Percentiles rank a stretch among this genome's conserved stretches.
Evolutionary conservation across 2,329 filamentous ascomycete species (phyloP).

Genomic region (Fusarium algeriense): DNA sequence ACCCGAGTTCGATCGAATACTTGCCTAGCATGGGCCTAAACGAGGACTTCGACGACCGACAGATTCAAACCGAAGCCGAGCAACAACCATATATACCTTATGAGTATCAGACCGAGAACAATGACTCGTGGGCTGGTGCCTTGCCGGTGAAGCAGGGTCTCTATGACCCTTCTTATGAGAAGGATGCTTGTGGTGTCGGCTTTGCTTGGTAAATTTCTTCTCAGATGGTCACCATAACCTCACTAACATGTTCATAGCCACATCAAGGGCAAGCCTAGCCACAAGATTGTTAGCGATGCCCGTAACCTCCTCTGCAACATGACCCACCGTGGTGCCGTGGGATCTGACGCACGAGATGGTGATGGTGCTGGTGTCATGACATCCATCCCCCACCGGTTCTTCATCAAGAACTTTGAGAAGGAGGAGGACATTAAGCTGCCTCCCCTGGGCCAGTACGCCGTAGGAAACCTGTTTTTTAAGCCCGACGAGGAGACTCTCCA

Average conservation of each 20-base stretch:
- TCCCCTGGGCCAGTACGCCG: slow-evolving; percentile 91
- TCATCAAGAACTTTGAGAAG: slow-evolving; percentile 96
- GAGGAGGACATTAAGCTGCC: slow-evolving; percentile 91
- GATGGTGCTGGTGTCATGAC: slow-evolving; percentile 99
- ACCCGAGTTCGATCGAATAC: slow-evolving; percentile 47
- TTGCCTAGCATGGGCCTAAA: slow-evolving; percentile 78
- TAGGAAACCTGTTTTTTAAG: slow-evolving; percentile 99
- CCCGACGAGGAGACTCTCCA: slow-evolving; percentile 90
- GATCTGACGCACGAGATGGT: slow-evolving; percentile 96
- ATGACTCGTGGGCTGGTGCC: slow-evolving; percentile 90
- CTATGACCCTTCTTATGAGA: slow-evolving; percentile 95
- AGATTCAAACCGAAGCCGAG: slow-evolving; percentile 71
- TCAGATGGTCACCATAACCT: neutral
- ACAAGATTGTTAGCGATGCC: slow-evolving; percentile 99
- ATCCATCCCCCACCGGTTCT: slow-evolving; percentile 97
- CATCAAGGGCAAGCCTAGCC: slow-evolving; percentile 96
- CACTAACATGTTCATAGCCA: slow-evolving; percentile 69
- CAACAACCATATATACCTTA: slow-evolving; percentile 75
- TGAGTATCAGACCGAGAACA: slow-evolving; percentile 90
- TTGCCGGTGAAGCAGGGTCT: slow-evolving; percentile 98
- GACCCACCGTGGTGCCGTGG: slow-evolving; percentile 98
- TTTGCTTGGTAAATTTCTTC: slow-evolving; percentile 85
- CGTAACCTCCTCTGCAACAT: slow-evolving; percentile 98
- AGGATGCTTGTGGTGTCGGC: slow-evolving; percentile 99
- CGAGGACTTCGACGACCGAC: slow-evolving; percentile 77